phyloP scores from a whole-genome alignment of 2,329 filamentous ascomycete genomes.

The Paracoccidioides lutzii region DNA sequence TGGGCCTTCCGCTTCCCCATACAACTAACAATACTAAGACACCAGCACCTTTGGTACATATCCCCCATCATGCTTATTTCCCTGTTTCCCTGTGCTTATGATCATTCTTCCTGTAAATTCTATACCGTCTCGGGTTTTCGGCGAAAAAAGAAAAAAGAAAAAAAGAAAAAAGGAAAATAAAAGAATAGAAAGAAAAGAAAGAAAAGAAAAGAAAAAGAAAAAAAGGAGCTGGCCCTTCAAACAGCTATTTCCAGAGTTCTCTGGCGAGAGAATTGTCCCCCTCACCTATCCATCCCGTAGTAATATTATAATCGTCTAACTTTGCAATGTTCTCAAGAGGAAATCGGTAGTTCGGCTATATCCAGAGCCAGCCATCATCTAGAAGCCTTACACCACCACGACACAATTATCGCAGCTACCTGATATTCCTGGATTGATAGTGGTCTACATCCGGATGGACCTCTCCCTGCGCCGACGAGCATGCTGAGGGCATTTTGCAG shows the following conservation, averaged over 20 bases:
- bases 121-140: background rate
- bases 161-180: too few relatives aligned
- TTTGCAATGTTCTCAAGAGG: background rate
- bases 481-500: background rate
- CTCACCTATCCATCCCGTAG: background rate
- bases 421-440: background rate
- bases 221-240: too few relatives aligned
- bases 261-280: background rate
- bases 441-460: background rate
- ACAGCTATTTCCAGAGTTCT: too few relatives aligned
- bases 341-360: background rate
- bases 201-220: too few relatives aligned
- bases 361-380: background rate
- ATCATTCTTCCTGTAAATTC: background rate
- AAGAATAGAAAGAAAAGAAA: too few relatives aligned
- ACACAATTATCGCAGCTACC: background rate
- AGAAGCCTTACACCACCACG: background rate
- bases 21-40: too few relatives aligned
- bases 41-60: background rate
- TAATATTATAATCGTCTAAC: background rate
- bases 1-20: background rate
- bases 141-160: too few relatives aligned
- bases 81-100: background rate
- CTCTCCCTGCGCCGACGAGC: background rate
- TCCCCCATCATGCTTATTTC: background rate